A percentile compares a stretch with the other conserved stretches of the same genome.
phyloP scores from a whole-genome alignment of 257 asterid species.

The Nicotiana tabacum region DNA sequence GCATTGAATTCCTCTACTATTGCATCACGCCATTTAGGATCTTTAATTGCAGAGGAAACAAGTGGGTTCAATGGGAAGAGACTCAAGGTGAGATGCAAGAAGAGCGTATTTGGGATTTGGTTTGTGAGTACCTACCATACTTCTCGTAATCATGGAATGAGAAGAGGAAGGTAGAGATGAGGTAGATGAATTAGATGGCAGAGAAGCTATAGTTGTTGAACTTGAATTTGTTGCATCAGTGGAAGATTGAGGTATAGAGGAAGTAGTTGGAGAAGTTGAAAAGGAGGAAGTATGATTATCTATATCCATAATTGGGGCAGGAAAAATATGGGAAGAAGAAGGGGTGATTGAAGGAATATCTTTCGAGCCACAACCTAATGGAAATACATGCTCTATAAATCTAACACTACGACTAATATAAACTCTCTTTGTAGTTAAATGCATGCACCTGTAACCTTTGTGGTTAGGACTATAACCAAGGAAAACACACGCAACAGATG shows the following conservation, averaged over 20 bases:
- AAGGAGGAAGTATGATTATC: neutral
- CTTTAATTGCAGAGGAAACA: neutral
- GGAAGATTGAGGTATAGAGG: no score
- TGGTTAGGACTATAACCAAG: no score
- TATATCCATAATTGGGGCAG: neutral
- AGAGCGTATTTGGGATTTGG: neutral
- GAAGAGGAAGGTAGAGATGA: neutral
- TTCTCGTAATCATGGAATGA: neutral
- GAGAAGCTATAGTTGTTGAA: neutral
- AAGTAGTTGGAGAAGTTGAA: neutral
- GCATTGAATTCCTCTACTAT: neutral
- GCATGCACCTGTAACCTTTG: no score
- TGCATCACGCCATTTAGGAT: neutral
- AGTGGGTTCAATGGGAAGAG: neutral
- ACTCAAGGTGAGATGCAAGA: neutral
- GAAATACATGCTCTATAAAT: neutral
- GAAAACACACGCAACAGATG: no score
- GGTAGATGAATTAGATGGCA: neutral
- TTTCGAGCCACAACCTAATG: neutral
- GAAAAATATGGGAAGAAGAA: neutral
- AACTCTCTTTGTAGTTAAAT: no score
- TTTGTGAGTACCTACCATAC: neutral
- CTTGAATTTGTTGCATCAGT: neutral
- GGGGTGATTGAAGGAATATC: neutral
- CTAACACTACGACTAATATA: no score